Percentiles rank a stretch among this genome's conserved stretches.
Conservation (phyloP, 2,329 filamentous ascomycete genomes). For the Cladosporium sp. region DNA sequence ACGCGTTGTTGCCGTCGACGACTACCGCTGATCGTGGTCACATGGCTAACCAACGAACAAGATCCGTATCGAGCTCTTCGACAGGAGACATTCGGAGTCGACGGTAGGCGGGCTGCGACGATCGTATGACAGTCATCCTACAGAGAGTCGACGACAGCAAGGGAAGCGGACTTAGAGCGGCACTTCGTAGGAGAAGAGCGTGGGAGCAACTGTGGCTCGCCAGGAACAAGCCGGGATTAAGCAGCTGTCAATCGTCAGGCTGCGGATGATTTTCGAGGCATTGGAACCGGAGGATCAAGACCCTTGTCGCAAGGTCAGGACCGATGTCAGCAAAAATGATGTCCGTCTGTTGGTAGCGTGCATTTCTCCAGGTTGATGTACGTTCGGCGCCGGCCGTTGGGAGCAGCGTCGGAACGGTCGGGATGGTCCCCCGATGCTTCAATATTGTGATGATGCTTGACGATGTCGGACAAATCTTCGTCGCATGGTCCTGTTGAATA, state of each 20-base stretch:
- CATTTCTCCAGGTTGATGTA: slow-evolving; percentile 10
- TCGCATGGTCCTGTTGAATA: neutral
- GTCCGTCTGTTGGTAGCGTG: neutral
- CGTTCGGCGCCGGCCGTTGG: slow-evolving; percentile 6
- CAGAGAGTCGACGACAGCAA: neutral
- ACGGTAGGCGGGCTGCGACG: slow-evolving; percentile 18
- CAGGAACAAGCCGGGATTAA: slow-evolving; percentile 14
- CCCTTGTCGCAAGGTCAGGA: neutral
- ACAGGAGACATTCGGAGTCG: slow-evolving; percentile 11
- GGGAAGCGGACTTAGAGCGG: slow-evolving; percentile 13
- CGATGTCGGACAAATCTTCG: neutral
- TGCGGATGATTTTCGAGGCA: neutral
- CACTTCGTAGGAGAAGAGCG: neutral
- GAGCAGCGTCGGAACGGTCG: neutral
- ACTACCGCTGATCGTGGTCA: neutral
- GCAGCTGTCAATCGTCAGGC: neutral
- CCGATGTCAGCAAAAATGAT: neutral
- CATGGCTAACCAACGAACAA: slow-evolving; percentile 8
- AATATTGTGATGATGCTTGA: neutral
- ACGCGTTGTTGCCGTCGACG: neutral
- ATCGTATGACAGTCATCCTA: slow-evolving; percentile 6
- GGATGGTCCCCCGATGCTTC: slow-evolving; percentile 3
- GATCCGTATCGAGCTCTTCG: neutral
- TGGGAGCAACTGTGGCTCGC: neutral
- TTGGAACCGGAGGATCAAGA: neutral